Conservation (phyloP, 2,329 filamentous ascomycete species). For the Plenodomus biglobosus region DNA sequence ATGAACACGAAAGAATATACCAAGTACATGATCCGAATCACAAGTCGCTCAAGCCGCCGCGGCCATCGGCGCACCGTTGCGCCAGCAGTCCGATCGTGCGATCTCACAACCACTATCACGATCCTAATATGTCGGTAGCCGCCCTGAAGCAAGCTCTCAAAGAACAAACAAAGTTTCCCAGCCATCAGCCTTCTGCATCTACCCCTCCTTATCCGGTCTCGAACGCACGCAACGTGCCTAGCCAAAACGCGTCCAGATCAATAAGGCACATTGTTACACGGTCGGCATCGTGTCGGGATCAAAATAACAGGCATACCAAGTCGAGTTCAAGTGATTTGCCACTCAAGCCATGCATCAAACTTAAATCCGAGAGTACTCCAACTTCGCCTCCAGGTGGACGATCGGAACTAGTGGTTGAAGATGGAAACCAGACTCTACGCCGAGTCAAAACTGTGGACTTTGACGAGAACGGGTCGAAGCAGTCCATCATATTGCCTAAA, state of each 20-base stretch:
- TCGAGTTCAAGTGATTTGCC: constrained; percentile 4
- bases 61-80: constrained; percentile 4
- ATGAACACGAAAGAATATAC: background rate
- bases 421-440: constrained; percentile 13
- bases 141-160: constrained; percentile 13
- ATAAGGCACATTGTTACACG: background rate
- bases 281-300: background rate
- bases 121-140: constrained; percentile 8
- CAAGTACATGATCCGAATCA: background rate
- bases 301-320: background rate
- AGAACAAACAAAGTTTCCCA: constrained; percentile 8
- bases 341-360: constrained; percentile 34
- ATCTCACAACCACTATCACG: constrained; percentile 4
- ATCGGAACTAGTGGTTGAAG: background rate
- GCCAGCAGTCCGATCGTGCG: constrained; percentile 14
- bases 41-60: background rate
- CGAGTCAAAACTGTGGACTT: constrained; percentile 39
- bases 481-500: constrained; percentile 4
- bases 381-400: constrained; percentile 17
- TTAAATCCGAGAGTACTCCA: constrained; percentile 25
- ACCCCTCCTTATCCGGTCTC: too few relatives aligned
- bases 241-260: too few relatives aligned
- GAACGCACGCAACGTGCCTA: too few relatives aligned
- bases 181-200: background rate
- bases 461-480: constrained; percentile 12